These are phyloP conservation scores for Leonotis leonurus DNA, from an alignment of 257 asterid species.

Conservation along the genomic window DNA sequence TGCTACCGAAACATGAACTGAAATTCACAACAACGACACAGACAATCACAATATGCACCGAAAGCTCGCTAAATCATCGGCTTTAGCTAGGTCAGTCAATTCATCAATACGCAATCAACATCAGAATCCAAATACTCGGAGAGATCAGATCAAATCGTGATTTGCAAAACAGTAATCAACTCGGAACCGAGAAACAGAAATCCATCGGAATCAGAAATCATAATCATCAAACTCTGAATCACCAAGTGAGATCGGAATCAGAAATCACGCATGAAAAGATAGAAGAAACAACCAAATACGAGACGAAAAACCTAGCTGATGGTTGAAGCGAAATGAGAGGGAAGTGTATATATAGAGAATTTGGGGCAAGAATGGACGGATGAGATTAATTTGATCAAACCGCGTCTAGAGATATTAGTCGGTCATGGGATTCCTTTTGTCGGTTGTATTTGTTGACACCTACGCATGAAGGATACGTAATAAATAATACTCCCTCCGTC, in stretches of 20 bases:
- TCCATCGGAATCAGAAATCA: not conserved
- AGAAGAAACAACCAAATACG: not conserved
- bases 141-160: not conserved
- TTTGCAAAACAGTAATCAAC: not conserved
- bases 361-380: slow-evolving; percentile 2
- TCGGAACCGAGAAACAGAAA: not conserved
- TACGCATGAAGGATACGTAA: too few species aligned
- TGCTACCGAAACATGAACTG: too few species aligned
- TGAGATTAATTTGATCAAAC: slow-evolving; percentile 6
- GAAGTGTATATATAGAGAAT: not conserved
- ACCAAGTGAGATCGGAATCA: not conserved
- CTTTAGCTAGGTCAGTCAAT: not conserved
- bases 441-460: too few species aligned
- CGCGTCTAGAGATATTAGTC: too few species aligned
- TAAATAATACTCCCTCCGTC: too few species aligned
- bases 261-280: not conserved
- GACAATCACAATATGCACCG: not conserved
- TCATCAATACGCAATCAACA: not conserved
- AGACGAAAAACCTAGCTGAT: not conserved
- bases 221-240: not conserved
- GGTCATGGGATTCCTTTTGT: not conserved
- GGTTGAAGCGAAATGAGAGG: not conserved
- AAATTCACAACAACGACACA: too few species aligned
- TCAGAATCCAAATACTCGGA: not conserved
- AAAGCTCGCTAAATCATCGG: not conserved